Evolutionary conservation across 2,329 filamentous ascomycete genomes (phyloP), one percentile per base, ranked within the genome.

Genomic region (Aspergillus quadricinctus): DNA sequence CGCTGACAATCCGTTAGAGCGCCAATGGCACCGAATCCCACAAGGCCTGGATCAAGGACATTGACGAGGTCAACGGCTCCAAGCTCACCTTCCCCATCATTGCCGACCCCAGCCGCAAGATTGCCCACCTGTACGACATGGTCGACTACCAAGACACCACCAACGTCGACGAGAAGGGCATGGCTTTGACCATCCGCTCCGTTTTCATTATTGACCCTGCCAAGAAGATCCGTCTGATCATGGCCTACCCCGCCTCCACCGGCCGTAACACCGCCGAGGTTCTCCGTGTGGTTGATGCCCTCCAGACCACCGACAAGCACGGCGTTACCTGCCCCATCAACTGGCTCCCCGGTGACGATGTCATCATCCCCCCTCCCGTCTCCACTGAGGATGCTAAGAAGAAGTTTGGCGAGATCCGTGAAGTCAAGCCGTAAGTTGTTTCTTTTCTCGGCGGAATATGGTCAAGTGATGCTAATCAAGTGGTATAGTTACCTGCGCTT

Each of bases 141-240:
- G 81, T 92, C 72, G 89, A 92, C 78, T 84, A 90, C 79, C 88
- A 92, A 77, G 89, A 92, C 75, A 84, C 86, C 68, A 90, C 87
- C 80, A 92, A 92, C 78, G 87, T 92, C 57, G 88, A 91, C 75
- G 75, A 83, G 69, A 90, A 91, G 83, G 88, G 66, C 66, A 89
- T 93, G 66, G 91, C 92, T 58, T 94, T 96, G 78, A 96, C 92
- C 68, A 96, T 97, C 79, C 90, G 92, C 70, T 91, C 89, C 66
- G 92, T 97, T 72, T 97, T 95, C 82, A 83, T 96, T 78, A 95
- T 97, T 74, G 92, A 97, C 80, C 92, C 92, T 63, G 87, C 84
- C 78, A 96, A 96, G 87, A 93, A 88, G 75, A 94, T 96, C 78
- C 88, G 92, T 67, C 85, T 92, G 73, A 95, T 92, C 73, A 90